Evolutionary conservation across 1,139 yeast genomes (phyloP), one percentile per base, ranked within the genome.

Genomic region (Meyerozyma sp.): DNA sequence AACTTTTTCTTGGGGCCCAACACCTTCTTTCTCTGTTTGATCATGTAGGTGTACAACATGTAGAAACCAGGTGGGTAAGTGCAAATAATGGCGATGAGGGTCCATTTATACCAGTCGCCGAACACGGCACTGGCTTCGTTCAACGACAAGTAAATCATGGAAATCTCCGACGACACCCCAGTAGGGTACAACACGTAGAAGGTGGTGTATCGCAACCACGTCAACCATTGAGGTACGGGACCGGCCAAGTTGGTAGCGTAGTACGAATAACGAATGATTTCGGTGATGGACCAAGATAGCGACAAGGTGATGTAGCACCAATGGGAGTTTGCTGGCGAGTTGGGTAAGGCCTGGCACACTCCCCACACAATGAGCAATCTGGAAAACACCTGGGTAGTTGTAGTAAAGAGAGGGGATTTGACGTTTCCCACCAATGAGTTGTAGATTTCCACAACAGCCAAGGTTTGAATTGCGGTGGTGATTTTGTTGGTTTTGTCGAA

Each of bases 261-360:
- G 68, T 80, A 93, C 39, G 88, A 75, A 67, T 93, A 93, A 58
- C 98, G 79, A 46, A 91, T 82, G 41, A 89, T 77, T 64, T 93
- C 99, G 29, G 98, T 89, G 46, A 87, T 59, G 16, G 93, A 80
- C 99, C 99, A 93, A 16, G 97, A 93, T 43, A 82, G 58, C 39
- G 82, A 74, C 63, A 93, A 77, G 2, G 94, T 71, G 39, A 79
- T 62, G 59, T 82, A 84, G 39, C 79, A 71, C 77, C 82, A 79
- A 44, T 81, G 79, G 51, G 53, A 58, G 55, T 75, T 81, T 30
- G 81, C 90, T 49, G 77, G 84, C 29, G 85, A 76, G 20, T 77
- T 61, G 10, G 98, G 97, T 54, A 90, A 73, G 14, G 75, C 62
- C 48, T 79, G 80, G 66, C 89, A 81, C 43, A 93, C 77, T 11